Evolutionary conservation across 148 eudicot species (phyloP).

Genomic region (Euryodendron excelsum): DNA sequence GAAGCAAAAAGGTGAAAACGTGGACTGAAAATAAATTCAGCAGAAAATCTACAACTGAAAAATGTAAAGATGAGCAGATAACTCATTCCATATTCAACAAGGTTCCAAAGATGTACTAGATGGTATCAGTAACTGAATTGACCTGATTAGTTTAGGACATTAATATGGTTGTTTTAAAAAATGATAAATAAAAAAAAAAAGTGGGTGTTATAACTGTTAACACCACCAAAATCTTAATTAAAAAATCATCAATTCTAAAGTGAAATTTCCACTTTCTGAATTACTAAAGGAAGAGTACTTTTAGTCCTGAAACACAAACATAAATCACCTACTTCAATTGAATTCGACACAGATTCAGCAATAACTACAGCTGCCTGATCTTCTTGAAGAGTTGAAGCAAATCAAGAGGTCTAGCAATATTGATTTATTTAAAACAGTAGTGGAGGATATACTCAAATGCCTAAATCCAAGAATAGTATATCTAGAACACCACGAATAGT

Average conservation of each 20-base stretch:
- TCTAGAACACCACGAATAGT: neutral
- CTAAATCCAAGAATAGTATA: neutral
- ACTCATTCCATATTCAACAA: neutral
- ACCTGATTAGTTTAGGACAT: neutral
- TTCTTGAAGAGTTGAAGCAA: neutral
- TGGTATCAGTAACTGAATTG: neutral
- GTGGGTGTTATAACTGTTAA: neutral
- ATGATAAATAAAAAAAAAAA: too few relatives aligned
- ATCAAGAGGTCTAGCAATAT: neutral
- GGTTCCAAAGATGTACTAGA: too few relatives aligned
- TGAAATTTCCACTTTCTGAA: neutral
- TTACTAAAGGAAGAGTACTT: neutral
- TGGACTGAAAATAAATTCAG: neutral
- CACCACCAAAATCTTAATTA: neutral
- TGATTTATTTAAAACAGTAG: neutral
- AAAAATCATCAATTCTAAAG: neutral
- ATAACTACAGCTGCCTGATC: neutral
- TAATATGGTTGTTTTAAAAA: neutral
- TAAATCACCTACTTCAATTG: neutral
- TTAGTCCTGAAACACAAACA: neutral
- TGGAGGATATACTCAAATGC: neutral
- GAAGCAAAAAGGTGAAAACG: constrained; percentile 1
- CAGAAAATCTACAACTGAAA: neutral
- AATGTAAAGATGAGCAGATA: neutral
- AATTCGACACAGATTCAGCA: neutral